A percentile compares a stretch with the other conserved stretches of the same genome.
Conservation (phyloP, 2,329 filamentous ascomycete genomes). For the Lachnellula arida region DNA sequence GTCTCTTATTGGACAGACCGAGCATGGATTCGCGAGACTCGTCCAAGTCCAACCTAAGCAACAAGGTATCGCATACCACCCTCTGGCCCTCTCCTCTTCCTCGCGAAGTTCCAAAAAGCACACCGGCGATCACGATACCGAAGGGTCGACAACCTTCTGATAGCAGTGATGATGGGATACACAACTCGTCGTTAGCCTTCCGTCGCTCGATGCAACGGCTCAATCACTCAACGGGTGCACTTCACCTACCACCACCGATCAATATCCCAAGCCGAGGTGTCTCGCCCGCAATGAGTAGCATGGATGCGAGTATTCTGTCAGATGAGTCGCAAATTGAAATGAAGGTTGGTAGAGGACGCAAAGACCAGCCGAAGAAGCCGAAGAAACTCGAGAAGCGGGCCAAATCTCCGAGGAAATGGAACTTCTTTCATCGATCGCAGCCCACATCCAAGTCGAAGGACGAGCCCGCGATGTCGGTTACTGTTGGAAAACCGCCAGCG, state of each 20-base stretch:
- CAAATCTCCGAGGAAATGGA: slow-evolving; percentile 56
- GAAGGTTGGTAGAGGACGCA: slow-evolving; percentile 33
- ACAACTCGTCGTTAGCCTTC: slow-evolving; percentile 50
- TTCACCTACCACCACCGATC: slow-evolving; percentile 51
- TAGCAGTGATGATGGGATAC: slow-evolving; percentile 51
- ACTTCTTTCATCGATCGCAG: slow-evolving; percentile 55
- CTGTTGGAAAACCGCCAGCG: slow-evolving; percentile 36
- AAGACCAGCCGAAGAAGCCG: slow-evolving; percentile 27
- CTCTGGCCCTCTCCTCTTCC: slow-evolving; percentile 53
- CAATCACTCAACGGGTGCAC: slow-evolving; percentile 39
- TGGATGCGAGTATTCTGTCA: slow-evolving; percentile 53
- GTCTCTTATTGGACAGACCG: slow-evolving; percentile 37
- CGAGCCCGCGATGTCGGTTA: slow-evolving; percentile 45
- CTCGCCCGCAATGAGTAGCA: slow-evolving; percentile 50
- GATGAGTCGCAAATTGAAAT: slow-evolving; percentile 46
- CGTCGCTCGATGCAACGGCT: slow-evolving; percentile 52
- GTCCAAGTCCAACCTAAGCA: slow-evolving; percentile 20
- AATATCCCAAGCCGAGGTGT: slow-evolving; percentile 37
- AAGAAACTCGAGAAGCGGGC: slow-evolving; percentile 54
- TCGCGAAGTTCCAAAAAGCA: slow-evolving; percentile 27
- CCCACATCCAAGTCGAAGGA: slow-evolving; percentile 30
- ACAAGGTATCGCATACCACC: slow-evolving; percentile 39
- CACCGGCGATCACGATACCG: slow-evolving; percentile 11
- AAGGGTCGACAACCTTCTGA: slow-evolving; percentile 41
- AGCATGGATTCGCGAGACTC: slow-evolving; percentile 40